These are phyloP conservation scores for Fraxinus americana DNA, from an alignment of 257 asterid genomes.

Conservation along the genomic window DNA sequence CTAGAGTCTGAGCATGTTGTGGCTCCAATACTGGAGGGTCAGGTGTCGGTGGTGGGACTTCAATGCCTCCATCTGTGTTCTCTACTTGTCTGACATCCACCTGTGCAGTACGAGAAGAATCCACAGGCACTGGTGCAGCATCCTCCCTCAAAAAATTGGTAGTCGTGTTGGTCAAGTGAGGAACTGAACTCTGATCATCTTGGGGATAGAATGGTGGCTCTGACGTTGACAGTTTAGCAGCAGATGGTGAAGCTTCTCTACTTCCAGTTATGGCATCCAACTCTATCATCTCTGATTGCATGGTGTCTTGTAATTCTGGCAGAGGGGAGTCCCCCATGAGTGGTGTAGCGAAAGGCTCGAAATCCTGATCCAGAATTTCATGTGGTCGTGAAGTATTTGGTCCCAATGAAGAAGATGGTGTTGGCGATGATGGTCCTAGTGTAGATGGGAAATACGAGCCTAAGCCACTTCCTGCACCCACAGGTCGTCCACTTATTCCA, in stretches of 20 bases:
- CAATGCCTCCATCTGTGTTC: conserved; percentile 34
- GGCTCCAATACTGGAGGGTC: conserved; percentile 35
- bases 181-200: conserved; percentile 27
- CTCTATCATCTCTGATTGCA: conserved; percentile 66
- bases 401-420: conserved; percentile 48
- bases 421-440: conserved; percentile 41
- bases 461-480: conserved; percentile 30
- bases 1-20: conserved; percentile 20
- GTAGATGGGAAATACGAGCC: conserved; percentile 35
- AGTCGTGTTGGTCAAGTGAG: conserved; percentile 20
- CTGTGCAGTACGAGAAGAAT: conserved; percentile 24
- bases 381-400: conserved; percentile 41
- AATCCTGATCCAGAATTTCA: conserved; percentile 41
- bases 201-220: conserved; percentile 36
- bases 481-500: conserved; percentile 40
- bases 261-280: conserved; percentile 60
- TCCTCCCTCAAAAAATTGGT: conserved; percentile 29
- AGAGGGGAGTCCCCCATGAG: conserved; percentile 44
- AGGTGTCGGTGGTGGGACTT: conserved; percentile 29
- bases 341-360: conserved; percentile 43
- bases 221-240: conserved; percentile 41
- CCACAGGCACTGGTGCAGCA: conserved; percentile 24
- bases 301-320: conserved; percentile 49
- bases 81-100: conserved; percentile 40
- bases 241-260: conserved; percentile 60